Base-by-base conservation (phyloP, 352 stramenopile species). In the Pythium brachiatum region DNA sequence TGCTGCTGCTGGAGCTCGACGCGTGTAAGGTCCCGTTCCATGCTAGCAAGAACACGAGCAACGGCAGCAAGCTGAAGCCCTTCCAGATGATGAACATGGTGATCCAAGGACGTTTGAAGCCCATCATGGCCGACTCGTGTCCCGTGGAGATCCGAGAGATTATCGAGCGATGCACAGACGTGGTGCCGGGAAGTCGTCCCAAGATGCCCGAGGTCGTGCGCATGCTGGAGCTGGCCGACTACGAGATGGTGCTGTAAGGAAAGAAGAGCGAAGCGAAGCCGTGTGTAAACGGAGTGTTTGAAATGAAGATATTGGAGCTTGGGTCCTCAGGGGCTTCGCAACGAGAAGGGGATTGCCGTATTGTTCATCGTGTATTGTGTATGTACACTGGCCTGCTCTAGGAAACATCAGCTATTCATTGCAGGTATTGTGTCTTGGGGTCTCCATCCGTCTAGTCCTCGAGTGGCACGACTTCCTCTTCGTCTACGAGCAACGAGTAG, bases 401-500 rank as follows among this genome's bases (percentile, higher is more conserved):
- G 29, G 51, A 36, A 39, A 57, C 34, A 57, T 29, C 15, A 57
- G 16, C 27, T 56, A n/a, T 38, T 62, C 31, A 29, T 62, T 11
- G n/a, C 16, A 15, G 29, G 29, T 9, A 34, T 9, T 5, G 29
- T 9, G 9, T 34, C 29, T 11, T 43, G 26, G 34, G 3, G 25
- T 6, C 32, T 38, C 11, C 8, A 18, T 18, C 9, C 29, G 2
- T 60, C 57, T 72, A 79, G 34, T 62, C 66, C 23, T 61, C 62
- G 43, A 88, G 15, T 8, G 82, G 77, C 31, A 78, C 62, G 34
- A 92, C 72, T 53, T 92, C 81, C 62, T 89, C 80, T 39, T 89
- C 82, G 66, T 94, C 82, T 41, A 94, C 81, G 20, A 90, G 69
- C 46, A 94, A 63, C 47, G 79, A 75, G 73, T 94, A 94, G 70